A percentile compares a stretch with the other conserved stretches of the same genome.
phyloP scores from a whole-genome alignment of 2,329 filamentous ascomycete species.

The Aspergillus carbonarius region DNA sequence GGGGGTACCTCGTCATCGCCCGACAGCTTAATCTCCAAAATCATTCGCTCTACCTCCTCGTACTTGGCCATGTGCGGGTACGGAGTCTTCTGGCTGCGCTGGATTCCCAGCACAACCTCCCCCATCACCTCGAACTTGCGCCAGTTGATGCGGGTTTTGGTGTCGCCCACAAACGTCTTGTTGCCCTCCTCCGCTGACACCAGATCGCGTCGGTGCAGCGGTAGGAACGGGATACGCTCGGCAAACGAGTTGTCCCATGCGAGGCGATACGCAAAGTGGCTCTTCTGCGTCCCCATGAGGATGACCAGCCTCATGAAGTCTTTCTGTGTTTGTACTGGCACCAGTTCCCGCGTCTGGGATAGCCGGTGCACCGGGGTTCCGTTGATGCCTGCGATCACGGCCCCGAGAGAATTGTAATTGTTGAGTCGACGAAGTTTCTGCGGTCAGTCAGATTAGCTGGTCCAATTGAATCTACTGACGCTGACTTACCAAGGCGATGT shows the following conservation, averaged over 20 bases:
- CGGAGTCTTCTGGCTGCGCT: slow-evolving; percentile 83
- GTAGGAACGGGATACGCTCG: slow-evolving; percentile 90
- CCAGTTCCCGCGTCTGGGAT: slow-evolving; percentile 72
- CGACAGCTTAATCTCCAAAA: slow-evolving; percentile 77
- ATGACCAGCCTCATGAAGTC: slow-evolving; percentile 85
- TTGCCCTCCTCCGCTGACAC: slow-evolving; percentile 92
- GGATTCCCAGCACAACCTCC: slow-evolving; percentile 84
- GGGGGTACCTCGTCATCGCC: slow-evolving; percentile 81
- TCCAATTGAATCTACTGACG: not conserved
- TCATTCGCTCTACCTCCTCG: slow-evolving; percentile 69
- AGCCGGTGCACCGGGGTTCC: slow-evolving; percentile 83
- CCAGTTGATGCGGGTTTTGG: slow-evolving; percentile 84
- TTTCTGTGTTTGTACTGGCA: slow-evolving; percentile 70
- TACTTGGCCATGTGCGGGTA: slow-evolving; percentile 71
- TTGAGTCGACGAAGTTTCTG: slow-evolving; percentile 83
- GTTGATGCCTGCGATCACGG: slow-evolving; percentile 88
- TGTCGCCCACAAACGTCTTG: slow-evolving; percentile 76
- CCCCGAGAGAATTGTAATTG: slow-evolving; percentile 96
- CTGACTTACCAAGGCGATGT: slow-evolving; percentile 62
- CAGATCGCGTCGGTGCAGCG: slow-evolving; percentile 82
- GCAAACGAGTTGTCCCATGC: slow-evolving; percentile 94
- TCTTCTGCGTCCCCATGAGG: slow-evolving; percentile 89
- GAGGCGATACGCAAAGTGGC: slow-evolving; percentile 90
- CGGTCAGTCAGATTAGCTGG: slow-evolving; percentile 10
- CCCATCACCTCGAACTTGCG: slow-evolving; percentile 96